phyloP scores from a whole-genome alignment of 345 rosid genomes.

The Sisymbrium irio region DNA sequence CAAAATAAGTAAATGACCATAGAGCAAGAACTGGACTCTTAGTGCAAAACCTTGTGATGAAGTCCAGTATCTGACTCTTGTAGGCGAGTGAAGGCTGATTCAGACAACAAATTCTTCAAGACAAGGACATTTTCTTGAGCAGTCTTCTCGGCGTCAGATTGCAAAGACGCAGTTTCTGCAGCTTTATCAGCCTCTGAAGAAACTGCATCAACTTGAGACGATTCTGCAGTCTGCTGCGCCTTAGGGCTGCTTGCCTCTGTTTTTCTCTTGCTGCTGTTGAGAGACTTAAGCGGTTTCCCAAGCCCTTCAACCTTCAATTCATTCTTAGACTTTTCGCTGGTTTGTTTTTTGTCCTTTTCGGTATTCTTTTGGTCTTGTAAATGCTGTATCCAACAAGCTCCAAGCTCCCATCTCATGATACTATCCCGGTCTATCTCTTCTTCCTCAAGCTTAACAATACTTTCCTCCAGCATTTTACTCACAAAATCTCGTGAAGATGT shows the following conservation, averaged over 20 bases:
- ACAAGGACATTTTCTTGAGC: conserved; percentile 54
- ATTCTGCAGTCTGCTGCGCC: conserved; percentile 40
- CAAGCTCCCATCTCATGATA: conserved; percentile 96
- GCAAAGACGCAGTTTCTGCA: conserved; percentile 39
- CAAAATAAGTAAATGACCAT: conserved; percentile 3
- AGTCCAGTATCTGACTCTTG: conserved; percentile 93
- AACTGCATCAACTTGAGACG: conserved; percentile 39
- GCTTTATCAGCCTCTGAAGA: conserved; percentile 43
- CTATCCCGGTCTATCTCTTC: conserved; percentile 49
- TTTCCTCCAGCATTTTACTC: conserved; percentile 72
- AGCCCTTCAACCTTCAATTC: conserved; percentile 98
- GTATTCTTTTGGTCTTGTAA: conserved; percentile 87
- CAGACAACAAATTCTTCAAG: conserved; percentile 60
- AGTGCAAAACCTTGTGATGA: conserved; percentile 65
- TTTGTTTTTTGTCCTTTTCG: conserved; percentile 76
- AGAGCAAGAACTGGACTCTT: conserved; percentile 13
- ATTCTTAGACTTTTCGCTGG: conserved; percentile 61
- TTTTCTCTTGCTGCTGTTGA: conserved; percentile 70
- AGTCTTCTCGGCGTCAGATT: conserved; percentile 51
- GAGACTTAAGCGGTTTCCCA: conserved; percentile 88
- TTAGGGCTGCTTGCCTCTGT: conserved; percentile 47
- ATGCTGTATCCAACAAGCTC: conserved; percentile 99
- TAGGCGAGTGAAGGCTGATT: conserved; percentile 72
- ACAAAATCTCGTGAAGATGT: conserved; percentile 56
- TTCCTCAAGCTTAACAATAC: conserved; percentile 76